Evolutionary conservation across 495 filamentous ascomycete genomes (phyloP).

Genomic region (Penicillium cosmopolitanum): DNA sequence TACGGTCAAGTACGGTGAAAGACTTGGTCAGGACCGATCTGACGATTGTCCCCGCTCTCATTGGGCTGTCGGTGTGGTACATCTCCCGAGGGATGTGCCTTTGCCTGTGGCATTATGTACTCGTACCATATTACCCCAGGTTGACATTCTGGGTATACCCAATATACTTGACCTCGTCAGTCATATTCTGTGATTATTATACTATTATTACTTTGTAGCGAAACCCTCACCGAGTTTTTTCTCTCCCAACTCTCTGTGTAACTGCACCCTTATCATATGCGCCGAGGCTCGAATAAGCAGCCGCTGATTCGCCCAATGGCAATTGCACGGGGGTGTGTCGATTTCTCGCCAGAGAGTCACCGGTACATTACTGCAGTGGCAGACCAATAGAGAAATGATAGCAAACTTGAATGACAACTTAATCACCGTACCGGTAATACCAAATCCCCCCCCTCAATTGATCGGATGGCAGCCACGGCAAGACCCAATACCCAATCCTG

Average conservation of each 20-base stretch:
- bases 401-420: neutral
- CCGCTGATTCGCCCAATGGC: conserved; percentile 28
- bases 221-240: conserved; percentile 5
- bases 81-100: conserved; percentile 13
- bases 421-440: neutral
- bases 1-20: too few relatives aligned
- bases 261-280: conserved; percentile 13
- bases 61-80: conserved; percentile 12
- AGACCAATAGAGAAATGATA: neutral
- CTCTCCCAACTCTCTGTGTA: neutral
- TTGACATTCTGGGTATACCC: too few relatives aligned
- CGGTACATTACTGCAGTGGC: neutral
- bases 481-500: too few relatives aligned
- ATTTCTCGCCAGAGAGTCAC: neutral
- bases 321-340: neutral
- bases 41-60: conserved; percentile 6
- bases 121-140: too few relatives aligned
- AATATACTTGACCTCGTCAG: too few relatives aligned
- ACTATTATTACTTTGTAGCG: neutral
- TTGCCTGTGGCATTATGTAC: conserved; percentile 10
- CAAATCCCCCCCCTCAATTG: neutral
- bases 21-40: neutral
- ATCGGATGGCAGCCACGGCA: conserved; percentile 35
- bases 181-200: neutral
- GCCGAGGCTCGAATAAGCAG: conserved; percentile 31